Conservation (phyloP, 352 stramenopile species). For the Globisporangium mamillatum region DNA sequence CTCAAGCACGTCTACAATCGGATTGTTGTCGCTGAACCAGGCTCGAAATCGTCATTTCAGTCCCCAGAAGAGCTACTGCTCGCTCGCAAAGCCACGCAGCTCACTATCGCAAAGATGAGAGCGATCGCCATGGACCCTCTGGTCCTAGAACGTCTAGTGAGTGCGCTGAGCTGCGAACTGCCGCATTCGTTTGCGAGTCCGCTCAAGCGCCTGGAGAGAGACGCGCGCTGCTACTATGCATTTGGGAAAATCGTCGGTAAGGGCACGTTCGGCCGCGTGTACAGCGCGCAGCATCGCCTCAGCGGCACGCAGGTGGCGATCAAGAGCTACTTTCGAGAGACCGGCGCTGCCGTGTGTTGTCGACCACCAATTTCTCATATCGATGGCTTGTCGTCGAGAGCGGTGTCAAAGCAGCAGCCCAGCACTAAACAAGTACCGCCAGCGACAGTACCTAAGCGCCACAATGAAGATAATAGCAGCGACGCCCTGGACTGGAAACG, state of each 20-base stretch:
- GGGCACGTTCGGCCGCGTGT: slow-evolving; percentile 56
- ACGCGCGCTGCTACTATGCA: slow-evolving; percentile 34
- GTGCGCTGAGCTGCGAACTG: neutral
- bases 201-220: slow-evolving; percentile 18
- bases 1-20: neutral
- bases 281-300: slow-evolving; percentile 39
- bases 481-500: slow-evolving; percentile 59
- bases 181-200: slow-evolving; percentile 3
- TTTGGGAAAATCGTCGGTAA: slow-evolving; percentile 45
- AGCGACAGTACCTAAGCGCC: neutral
- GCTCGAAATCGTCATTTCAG: neutral
- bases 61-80: slow-evolving; percentile 1
- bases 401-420: neutral
- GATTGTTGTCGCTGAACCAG: neutral
- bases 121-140: neutral
- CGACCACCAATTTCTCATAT: slow-evolving; percentile 7
- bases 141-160: neutral
- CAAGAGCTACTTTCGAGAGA: slow-evolving; percentile 58
- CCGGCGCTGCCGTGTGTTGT: slow-evolving; percentile 35
- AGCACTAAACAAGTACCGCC: neutral
- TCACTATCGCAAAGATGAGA: slow-evolving; percentile 1
- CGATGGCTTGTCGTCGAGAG: neutral
- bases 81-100: slow-evolving; percentile 5
- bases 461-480: neutral
- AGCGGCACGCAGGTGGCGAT: slow-evolving; percentile 45